Percentiles rank a stretch among this genome's conserved stretches.
phyloP scores from a whole-genome alignment of 2,329 filamentous ascomycete genomes.

The Ascochyta lentis region DNA sequence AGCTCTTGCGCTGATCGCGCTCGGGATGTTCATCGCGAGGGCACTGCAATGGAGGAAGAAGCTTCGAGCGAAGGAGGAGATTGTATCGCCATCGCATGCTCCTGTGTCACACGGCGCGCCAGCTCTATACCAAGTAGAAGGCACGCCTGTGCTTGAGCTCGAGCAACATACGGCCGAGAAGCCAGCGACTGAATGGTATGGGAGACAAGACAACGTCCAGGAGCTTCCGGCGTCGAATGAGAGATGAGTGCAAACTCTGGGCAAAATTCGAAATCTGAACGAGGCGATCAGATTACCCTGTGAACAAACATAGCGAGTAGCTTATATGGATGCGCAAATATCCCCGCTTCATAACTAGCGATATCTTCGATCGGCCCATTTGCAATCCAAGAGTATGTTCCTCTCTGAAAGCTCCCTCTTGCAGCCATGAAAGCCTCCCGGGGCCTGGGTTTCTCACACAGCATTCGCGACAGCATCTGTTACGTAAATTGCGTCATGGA shows the following conservation, averaged over 20 bases:
- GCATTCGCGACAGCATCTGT: not conserved
- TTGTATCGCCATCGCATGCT: not conserved
- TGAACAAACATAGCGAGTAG: no score
- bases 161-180: not conserved
- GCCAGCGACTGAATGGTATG: not conserved
- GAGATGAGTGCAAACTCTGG: not conserved
- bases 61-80: not conserved
- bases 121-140: not conserved
- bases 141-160: not conserved
- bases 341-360: not conserved
- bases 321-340: not conserved
- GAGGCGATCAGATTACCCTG: no score
- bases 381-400: not conserved
- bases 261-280: not conserved
- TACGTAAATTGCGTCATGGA: not conserved
- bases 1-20: constrained; percentile 5
- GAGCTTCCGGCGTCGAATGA: not conserved
- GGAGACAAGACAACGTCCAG: not conserved
- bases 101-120: not conserved
- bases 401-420: no score
- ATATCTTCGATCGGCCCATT: not conserved
- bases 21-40: constrained; percentile 15
- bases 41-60: constrained; percentile 18
- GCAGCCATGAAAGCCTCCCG: no score
- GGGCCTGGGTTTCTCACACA: no score